A percentile compares a stretch with the other conserved stretches of the same genome.
Conservation (phyloP, 177 flowering plant species). For the Telopea speciosissima region DNA sequence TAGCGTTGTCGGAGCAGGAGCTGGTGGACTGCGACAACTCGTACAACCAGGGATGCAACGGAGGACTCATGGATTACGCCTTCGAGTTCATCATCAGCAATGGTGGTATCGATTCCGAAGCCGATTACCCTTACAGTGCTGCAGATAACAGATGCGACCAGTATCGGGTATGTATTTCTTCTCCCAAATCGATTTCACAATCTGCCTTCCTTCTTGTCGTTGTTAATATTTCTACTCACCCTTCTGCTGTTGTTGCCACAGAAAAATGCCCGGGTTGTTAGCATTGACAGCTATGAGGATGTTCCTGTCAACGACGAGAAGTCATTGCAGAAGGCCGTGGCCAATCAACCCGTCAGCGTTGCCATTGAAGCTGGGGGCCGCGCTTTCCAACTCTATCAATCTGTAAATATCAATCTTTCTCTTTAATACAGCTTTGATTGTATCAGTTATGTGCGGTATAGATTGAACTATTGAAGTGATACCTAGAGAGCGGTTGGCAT, state of each 20-base stretch:
- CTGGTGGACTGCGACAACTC: slow-evolving; percentile 76
- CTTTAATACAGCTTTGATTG: background rate
- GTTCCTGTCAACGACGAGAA: slow-evolving; percentile 55
- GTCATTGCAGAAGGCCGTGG: slow-evolving; percentile 65
- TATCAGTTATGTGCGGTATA: too few relatives aligned
- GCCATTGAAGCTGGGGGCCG: slow-evolving; percentile 86
- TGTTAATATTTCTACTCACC: background rate
- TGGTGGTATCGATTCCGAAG: slow-evolving; percentile 71
- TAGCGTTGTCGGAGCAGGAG: slow-evolving; percentile 83
- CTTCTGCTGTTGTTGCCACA: slow-evolving; percentile 21
- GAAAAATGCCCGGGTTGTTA: slow-evolving; percentile 75
- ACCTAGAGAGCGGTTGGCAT: too few relatives aligned
- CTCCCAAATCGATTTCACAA: background rate
- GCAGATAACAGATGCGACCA: slow-evolving; percentile 49
- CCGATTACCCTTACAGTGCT: slow-evolving; percentile 71
- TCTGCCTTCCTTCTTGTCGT: background rate
- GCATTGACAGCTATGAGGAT: slow-evolving; percentile 68
- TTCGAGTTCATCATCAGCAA: slow-evolving; percentile 77
- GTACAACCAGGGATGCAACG: slow-evolving; percentile 78
- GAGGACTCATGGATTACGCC: slow-evolving; percentile 87
- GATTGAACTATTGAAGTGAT: too few relatives aligned
- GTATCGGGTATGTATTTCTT: slow-evolving; percentile 38
- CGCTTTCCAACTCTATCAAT: slow-evolving; percentile 62
- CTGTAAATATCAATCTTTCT: slow-evolving; percentile 14
- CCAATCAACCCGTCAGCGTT: slow-evolving; percentile 65